A percentile compares a stretch with the other conserved stretches of the same genome.
Conservation (phyloP, 768 basidiomycete species). For the Pleurotus cornucopiae region DNA sequence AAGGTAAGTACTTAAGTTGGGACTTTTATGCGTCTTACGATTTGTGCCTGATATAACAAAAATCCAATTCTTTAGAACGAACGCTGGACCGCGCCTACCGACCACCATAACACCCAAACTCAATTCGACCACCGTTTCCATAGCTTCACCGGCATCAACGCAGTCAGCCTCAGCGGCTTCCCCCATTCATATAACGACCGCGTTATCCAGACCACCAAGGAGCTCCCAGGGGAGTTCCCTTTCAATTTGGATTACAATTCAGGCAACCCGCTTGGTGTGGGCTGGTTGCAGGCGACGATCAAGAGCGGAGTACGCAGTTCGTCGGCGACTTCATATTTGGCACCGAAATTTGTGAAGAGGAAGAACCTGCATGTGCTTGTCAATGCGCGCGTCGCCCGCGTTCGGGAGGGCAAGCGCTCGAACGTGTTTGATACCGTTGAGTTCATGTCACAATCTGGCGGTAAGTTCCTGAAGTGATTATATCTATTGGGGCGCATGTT, state of each 20-base stretch:
- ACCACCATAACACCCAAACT: conserved; percentile 22
- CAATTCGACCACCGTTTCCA: conserved; percentile 24
- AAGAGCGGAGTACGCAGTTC: conserved; percentile 15
- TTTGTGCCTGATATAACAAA: no score
- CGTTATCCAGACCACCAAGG: conserved; percentile 18
- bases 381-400: conserved; percentile 13
- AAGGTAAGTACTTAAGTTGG: conserved; percentile 12
- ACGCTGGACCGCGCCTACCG: conserved; percentile 18
- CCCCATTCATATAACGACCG: conserved; percentile 13
- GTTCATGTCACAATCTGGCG: conserved; percentile 8
- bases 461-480: background rate
- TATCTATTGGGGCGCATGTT: no score
- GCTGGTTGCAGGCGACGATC: conserved; percentile 16
- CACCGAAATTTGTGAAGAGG: conserved; percentile 15
- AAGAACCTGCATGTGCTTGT: conserved; percentile 21
- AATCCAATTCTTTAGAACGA: conserved; percentile 20
- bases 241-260: conserved; percentile 24
- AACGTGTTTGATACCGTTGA: conserved; percentile 14
- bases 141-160: conserved; percentile 18
- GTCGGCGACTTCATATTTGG: conserved; percentile 20
- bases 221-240: conserved; percentile 19
- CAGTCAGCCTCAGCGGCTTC: conserved; percentile 20
- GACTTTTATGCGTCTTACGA: background rate
- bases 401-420: background rate
- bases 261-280: conserved; percentile 25